A percentile compares a stretch with the other conserved stretches of the same genome.
Conservation (phyloP, 768 basidiomycete genomes). For the Podaxis sp. region DNA sequence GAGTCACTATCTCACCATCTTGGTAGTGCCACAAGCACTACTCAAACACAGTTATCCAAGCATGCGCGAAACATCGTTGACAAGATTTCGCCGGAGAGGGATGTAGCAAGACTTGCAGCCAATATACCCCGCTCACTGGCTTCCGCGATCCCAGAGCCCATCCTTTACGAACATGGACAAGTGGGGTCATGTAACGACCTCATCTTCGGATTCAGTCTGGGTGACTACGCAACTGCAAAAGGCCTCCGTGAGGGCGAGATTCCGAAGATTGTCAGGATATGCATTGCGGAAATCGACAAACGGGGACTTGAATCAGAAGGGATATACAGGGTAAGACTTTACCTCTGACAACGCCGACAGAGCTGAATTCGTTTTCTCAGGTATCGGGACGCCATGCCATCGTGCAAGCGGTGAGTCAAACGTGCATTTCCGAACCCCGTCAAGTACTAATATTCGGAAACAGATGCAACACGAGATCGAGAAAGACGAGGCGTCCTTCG, state of each 20-base stretch:
- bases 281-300: conserved; percentile 79
- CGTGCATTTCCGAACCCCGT: not conserved
- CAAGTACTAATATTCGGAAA: not conserved
- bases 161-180: conserved; percentile 73
- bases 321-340: conserved; percentile 64
- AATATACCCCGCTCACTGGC: conserved; percentile 63
- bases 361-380: conserved; percentile 33
- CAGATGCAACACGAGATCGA: conserved; percentile 88
- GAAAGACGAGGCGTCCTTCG: conserved; percentile 73
- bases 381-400: conserved; percentile 84
- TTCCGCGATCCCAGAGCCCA: conserved; percentile 65
- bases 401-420: conserved; percentile 69
- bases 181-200: conserved; percentile 88
- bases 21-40: conserved; percentile 70
- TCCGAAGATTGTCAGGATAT: conserved; percentile 79
- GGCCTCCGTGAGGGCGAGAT: conserved; percentile 69
- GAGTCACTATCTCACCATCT: not conserved
- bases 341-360: not conserved
- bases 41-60: conserved; percentile 70
- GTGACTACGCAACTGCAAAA: conserved; percentile 86
- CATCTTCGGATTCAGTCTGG: conserved; percentile 85
- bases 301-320: conserved; percentile 79
- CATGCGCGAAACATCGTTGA: conserved; percentile 63
- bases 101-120: conserved; percentile 56
- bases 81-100: conserved; percentile 69